phyloP scores from a whole-genome alignment of 768 basidiomycete species.

The Mrakia gelida region DNA sequence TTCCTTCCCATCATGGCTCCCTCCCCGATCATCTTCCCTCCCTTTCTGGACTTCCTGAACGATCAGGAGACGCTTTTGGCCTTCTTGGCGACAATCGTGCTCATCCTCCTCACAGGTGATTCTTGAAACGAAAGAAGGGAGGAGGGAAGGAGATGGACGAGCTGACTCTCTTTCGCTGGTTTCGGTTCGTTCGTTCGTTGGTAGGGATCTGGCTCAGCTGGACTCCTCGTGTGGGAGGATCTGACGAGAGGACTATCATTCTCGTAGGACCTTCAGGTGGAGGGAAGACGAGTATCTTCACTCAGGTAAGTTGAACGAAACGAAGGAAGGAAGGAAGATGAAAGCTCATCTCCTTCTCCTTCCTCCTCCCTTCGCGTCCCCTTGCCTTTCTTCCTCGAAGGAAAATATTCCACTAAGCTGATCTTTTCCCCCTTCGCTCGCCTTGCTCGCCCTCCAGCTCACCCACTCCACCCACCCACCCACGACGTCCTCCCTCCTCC shows the following conservation, averaged over 20 bases:
- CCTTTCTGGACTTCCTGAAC: conserved; percentile 6
- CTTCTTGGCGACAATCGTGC: conserved; percentile 27
- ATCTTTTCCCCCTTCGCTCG: background rate
- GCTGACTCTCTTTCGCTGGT: background rate
- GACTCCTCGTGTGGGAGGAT: background rate
- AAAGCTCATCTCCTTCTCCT: background rate
- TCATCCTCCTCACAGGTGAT: conserved; percentile 26
- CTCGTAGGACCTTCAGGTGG: conserved; percentile 28
- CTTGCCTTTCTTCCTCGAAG: background rate
- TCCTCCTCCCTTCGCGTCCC: background rate
- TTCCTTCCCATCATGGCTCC: background rate
- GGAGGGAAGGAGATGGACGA: background rate
- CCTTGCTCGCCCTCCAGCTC: conserved; percentile 5
- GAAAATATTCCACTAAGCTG: background rate
- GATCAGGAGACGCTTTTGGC: conserved; percentile 31
- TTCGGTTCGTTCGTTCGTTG: too few species aligned
- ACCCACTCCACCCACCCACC: conserved; percentile 9
- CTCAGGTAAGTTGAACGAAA: background rate
- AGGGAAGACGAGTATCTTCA: conserved; percentile 30
- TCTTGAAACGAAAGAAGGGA: too few species aligned
- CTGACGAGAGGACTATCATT: conserved; percentile 17
- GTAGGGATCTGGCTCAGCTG: conserved; percentile 23
- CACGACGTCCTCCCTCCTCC: conserved; percentile 19
- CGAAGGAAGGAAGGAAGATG: background rate
- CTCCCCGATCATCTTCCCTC: conserved; percentile 1